These are phyloP conservation scores for Tricholoma sp. DNA, from an alignment of 768 basidiomycete species.

Conservation along the genomic window DNA sequence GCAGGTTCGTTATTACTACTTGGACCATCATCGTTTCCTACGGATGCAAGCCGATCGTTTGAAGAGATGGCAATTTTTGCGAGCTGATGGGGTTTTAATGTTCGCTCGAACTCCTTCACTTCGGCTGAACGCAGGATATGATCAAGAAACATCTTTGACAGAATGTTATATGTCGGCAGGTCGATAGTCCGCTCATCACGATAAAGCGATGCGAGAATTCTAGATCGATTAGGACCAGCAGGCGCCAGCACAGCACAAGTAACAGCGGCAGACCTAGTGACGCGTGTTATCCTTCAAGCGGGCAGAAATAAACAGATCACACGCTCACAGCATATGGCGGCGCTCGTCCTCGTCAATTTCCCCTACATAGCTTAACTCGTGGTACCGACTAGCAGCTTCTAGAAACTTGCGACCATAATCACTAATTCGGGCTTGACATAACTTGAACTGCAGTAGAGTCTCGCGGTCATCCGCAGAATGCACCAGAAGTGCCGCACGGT, in stretches of 20 bases:
- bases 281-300: constrained; percentile 6
- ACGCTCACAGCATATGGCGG: constrained; percentile 77
- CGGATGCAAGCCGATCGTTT: constrained; percentile 73
- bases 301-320: neutral
- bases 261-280: constrained; percentile 75
- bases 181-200: constrained; percentile 87
- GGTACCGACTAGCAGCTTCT: constrained; percentile 91
- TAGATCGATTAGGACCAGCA: constrained; percentile 93
- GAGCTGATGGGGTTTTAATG: constrained; percentile 87
- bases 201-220: constrained; percentile 87
- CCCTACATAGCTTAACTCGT: constrained; percentile 87
- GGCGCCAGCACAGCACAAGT: constrained; percentile 96
- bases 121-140: constrained; percentile 90
- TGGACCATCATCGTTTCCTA: constrained; percentile 51
- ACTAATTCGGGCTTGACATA: constrained; percentile 91
- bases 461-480: constrained; percentile 77
- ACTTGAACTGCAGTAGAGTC: constrained; percentile 79
- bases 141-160: constrained; percentile 98
- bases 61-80: constrained; percentile 86
- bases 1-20: constrained; percentile 44
- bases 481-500: constrained; percentile 87
- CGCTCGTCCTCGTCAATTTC: constrained; percentile 95
- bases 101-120: constrained; percentile 83
- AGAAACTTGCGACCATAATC: constrained; percentile 91
- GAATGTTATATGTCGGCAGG: constrained; percentile 81